Base-by-base conservation (phyloP, 345 rosid genomes). In the Gossypium australe region DNA sequence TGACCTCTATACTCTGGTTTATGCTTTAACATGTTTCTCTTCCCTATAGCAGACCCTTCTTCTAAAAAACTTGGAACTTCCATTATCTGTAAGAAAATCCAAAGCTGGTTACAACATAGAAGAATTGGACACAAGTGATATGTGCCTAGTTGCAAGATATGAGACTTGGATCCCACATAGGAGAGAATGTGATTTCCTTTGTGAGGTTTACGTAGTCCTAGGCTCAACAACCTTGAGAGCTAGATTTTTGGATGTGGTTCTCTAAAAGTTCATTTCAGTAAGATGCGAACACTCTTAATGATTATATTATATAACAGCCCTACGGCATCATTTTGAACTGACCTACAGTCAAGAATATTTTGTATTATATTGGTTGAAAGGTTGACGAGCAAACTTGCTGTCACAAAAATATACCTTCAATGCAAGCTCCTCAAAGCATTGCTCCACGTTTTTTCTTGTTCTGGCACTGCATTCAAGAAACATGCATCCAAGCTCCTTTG, bases 381-480 rank as follows among this genome's bases (percentile, higher is more conserved):
- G 20, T 3, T 71, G 29, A 49, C 8, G 61, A 9, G 9, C 27
- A 12, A 18, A 63, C 41, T 38, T 51, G 66, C 38, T 34, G 43
- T 57, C 59, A 17, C n/a, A 10, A 20, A 57, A 51, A 27, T 66
- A 17, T 85, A 94, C 97, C 97, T 91, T 90, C 76, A 91, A 76
- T 20, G 93, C 90, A 18, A 95, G 92, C 78, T 88, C 87, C 83
- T 90, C 91, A 55, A 95, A 95, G 86, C 99, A 95, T 70, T 87
- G 91, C 72, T 90, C 89, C 72, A 93, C 96, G 29, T 93, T 95
- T 78, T 86, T 84, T 80, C 97, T 84, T 53, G 98, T 93, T 85
- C 80, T 91, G 72, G 97, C 99, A 79, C 98, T 95, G 68, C 99
- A 93, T 75, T 95, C 99, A 27, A 90, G 87, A 79, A 91, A 93